phyloP scores from a whole-genome alignment of 176 grass and related monocot genomes.

The Raddia guianensis region DNA sequence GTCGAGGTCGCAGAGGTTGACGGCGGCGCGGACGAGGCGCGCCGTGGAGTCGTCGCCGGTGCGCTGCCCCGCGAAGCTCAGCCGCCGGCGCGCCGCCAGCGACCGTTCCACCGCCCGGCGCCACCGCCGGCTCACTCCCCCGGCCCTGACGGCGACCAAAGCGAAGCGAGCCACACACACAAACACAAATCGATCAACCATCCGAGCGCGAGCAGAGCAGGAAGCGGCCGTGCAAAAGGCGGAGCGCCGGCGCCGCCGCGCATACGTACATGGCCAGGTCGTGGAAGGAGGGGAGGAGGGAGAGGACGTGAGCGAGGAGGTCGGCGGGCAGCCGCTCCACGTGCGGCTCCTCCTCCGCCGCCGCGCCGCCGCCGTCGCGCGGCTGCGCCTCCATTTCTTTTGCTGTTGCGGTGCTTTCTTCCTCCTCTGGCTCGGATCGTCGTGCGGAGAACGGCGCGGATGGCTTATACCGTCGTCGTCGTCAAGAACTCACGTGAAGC shows the following conservation, averaged over 20 bases:
- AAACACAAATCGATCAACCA: background rate
- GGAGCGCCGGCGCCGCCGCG: background rate
- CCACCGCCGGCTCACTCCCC: constrained; percentile 80
- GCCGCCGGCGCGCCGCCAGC: constrained; percentile 65
- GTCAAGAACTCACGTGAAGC: constrained; percentile 22
- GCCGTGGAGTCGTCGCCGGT: constrained; percentile 76
- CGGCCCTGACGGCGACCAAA: constrained; percentile 49
- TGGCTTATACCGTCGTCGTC: constrained; percentile 33
- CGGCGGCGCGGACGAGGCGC: constrained; percentile 67
- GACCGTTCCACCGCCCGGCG: constrained; percentile 67
- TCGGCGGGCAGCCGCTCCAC: constrained; percentile 80
- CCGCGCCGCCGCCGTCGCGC: background rate
- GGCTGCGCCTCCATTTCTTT: background rate
- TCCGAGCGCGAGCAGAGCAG: background rate
- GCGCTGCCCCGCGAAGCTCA: constrained; percentile 79
- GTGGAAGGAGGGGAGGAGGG: constrained; percentile 73
- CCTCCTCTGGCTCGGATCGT: background rate
- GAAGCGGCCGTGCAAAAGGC: background rate
- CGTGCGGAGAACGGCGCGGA: background rate
- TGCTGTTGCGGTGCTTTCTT: constrained; percentile 5
- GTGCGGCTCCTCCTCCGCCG: constrained; percentile 45
- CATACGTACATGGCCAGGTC: constrained; percentile 69
- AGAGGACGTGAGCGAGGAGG: constrained; percentile 75
- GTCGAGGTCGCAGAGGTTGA: constrained; percentile 87
- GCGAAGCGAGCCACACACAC: background rate